Evolutionary conservation across 257 asterid genomes (phyloP), one percentile per base, ranked within the genome.

Genomic region (Solanum peruvianum): DNA sequence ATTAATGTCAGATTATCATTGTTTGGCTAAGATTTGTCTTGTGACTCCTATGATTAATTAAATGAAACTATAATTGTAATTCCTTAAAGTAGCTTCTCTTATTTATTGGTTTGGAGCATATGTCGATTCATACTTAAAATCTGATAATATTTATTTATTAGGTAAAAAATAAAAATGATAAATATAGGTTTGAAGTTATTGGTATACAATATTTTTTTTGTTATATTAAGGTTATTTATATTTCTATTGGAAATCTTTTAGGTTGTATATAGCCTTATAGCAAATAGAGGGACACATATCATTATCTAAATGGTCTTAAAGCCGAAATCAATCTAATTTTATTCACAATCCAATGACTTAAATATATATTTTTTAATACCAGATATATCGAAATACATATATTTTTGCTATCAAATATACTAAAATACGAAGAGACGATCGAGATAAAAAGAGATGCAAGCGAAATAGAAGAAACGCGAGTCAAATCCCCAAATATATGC

Each of bases 331-430:
- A 16, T 52, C 0, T 37, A 37, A 37, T 37, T 37, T 37, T 37
- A 37, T 5, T 0, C 0, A 37, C 0, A 1, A 37, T 0, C 7
- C 0, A 37, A 6, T 37, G 7, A 37, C 7, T 1, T 37, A 0
- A 37, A 37, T 37, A 37, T 37, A 37, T 37, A 0, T 6, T 37
- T 37, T 37, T 37, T 37, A 37, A 1, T 56, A 18, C 0, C 1
- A 52, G 4, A 52, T 16, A 52, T 10, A 16, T 52, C 4, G 1
- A 0, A 1, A 18, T 56, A 56, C 5, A 56, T 56, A 20, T 56
- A 56, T 56, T 3, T 56, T 56, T 56, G 64, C 25, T 56, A 56
- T 8, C 0, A 56, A 56, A 56, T 7, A 56, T 2, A 18, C 11
- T 56, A 56, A 56, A 56, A 56, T 7, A 18, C 11, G 12, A 11